These are phyloP conservation scores for Coprinopsis marcescibilis DNA, from an alignment of 768 basidiomycete species.

Conservation along the genomic window DNA sequence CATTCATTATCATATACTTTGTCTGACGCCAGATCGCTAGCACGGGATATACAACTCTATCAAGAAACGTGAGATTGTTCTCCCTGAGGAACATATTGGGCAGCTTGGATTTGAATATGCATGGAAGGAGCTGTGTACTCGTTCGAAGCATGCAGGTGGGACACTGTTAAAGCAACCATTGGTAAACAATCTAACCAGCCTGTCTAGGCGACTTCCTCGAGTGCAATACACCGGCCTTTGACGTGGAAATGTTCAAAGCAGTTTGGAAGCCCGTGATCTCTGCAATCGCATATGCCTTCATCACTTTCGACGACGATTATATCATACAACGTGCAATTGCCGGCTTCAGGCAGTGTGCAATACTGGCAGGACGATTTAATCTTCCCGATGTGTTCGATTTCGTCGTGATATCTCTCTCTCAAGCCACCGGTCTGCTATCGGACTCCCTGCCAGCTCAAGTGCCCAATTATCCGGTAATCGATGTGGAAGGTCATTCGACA, in stretches of 20 bases:
- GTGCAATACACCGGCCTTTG: slow-evolving; percentile 77
- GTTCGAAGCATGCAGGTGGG: slow-evolving; percentile 76
- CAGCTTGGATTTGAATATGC: slow-evolving; percentile 98
- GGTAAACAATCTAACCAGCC: slow-evolving; percentile 5
- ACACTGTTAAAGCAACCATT: neutral
- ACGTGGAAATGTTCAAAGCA: slow-evolving; percentile 90
- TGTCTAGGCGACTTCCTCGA: slow-evolving; percentile 60
- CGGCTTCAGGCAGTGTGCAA: slow-evolving; percentile 96
- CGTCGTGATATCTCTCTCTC: slow-evolving; percentile 87
- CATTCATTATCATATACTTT: neutral
- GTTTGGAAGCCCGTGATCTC: slow-evolving; percentile 91
- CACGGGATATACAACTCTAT: slow-evolving; percentile 92
- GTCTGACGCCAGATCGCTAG: slow-evolving; percentile 37
- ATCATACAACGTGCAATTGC: slow-evolving; percentile 91
- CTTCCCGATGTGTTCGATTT: slow-evolving; percentile 97
- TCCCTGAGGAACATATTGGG: slow-evolving; percentile 97
- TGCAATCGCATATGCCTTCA: slow-evolving; percentile 94
- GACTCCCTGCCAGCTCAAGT: slow-evolving; percentile 65
- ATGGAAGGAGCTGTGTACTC: slow-evolving; percentile 90
- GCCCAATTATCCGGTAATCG: slow-evolving; percentile 82
- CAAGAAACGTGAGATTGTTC: slow-evolving; percentile 87
- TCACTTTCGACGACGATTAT: slow-evolving; percentile 94
- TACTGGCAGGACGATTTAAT: slow-evolving; percentile 81
- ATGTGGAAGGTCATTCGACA: slow-evolving; percentile 83
- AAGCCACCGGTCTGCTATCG: slow-evolving; percentile 82